These are phyloP conservation scores for Alternaria novae-zelandiae DNA, from an alignment of 2,329 filamentous ascomycete species.

Conservation along the genomic window DNA sequence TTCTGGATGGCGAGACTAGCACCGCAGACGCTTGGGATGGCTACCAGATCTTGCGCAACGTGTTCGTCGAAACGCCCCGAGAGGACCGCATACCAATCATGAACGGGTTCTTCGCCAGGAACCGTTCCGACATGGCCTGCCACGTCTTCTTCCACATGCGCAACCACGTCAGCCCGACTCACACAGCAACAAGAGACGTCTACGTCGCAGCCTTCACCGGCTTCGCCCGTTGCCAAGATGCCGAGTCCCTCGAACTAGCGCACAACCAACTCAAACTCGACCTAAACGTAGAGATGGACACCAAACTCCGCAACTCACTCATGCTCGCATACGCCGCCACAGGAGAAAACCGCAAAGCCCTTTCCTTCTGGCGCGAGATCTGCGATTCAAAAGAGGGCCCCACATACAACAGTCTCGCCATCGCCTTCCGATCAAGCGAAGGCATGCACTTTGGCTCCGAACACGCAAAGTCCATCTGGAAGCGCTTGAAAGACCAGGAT, in stretches of 20 bases:
- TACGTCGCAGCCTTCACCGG: conserved; percentile 82
- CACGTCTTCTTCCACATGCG: conserved; percentile 94
- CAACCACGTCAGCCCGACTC: conserved; percentile 67
- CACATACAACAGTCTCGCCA: conserved; percentile 77
- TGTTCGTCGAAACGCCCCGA: conserved; percentile 68
- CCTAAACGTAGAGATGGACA: conserved; percentile 76
- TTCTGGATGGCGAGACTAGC: conserved; percentile 69
- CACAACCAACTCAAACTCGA: conserved; percentile 97
- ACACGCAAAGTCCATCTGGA: conserved; percentile 68
- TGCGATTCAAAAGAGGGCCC: conserved; percentile 85
- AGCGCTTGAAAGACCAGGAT: conserved; percentile 73
- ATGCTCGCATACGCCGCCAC: conserved; percentile 84
- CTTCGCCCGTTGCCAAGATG: conserved; percentile 66
- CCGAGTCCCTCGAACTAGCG: conserved; percentile 73
- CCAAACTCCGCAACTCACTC: conserved; percentile 78
- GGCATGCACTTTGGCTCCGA: conserved; percentile 57
- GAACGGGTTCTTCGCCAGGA: conserved; percentile 78
- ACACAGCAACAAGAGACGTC: conserved; percentile 73
- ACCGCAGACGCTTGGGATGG: conserved; percentile 68
- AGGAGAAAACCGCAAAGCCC: conserved; percentile 68
- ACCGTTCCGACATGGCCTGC: conserved; percentile 81
- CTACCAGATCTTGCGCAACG: conserved; percentile 64
- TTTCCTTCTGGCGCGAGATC: conserved; percentile 86
- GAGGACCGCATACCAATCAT: conserved; percentile 74
- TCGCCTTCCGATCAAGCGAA: conserved; percentile 82